These are phyloP conservation scores for Entrophospora sp. DNA, from an alignment of 192 early-diverging fungal genomes.

Conservation along the genomic window DNA sequence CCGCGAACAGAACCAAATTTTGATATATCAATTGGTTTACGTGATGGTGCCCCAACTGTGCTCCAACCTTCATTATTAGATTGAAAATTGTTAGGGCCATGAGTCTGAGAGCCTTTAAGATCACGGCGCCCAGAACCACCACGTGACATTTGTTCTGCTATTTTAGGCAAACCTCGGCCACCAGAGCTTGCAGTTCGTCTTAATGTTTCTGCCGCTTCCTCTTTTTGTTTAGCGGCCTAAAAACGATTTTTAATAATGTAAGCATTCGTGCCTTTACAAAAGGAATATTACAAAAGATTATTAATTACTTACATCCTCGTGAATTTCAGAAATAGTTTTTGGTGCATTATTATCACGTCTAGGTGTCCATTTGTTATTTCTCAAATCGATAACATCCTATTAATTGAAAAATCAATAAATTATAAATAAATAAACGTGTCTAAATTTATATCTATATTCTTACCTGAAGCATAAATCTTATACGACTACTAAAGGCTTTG, in stretches of 20 bases:
- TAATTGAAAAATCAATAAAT: too few relatives aligned
- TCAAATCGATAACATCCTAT: constrained; percentile 76
- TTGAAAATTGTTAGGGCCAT: constrained; percentile 32
- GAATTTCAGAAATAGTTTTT: constrained; percentile 90
- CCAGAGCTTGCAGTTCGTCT: constrained; percentile 55
- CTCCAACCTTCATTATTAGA: constrained; percentile 63
- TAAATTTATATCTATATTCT: too few relatives aligned
- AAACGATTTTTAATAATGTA: not conserved
- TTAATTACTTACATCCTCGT: constrained; percentile 46
- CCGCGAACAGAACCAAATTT: constrained; percentile 67
- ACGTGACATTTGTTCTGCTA: constrained; percentile 50
- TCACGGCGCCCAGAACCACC: constrained; percentile 49
- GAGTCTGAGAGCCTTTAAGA: constrained; percentile 28
- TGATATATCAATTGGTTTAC: constrained; percentile 60
- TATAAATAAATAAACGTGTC: too few relatives aligned
- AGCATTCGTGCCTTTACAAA: too few relatives aligned
- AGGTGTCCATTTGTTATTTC: constrained; percentile 68
- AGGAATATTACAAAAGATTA: not conserved
- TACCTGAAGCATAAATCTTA: constrained; percentile 81
- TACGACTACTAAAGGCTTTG: constrained; percentile 68
- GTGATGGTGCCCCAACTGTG: constrained; percentile 48
- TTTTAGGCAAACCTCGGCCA: constrained; percentile 54
- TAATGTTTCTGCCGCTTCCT: constrained; percentile 64
- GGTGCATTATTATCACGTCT: constrained; percentile 60
- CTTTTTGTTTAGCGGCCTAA: constrained; percentile 54